Base-by-base conservation (phyloP, 345 rosid species). In the Angophora floribunda region DNA sequence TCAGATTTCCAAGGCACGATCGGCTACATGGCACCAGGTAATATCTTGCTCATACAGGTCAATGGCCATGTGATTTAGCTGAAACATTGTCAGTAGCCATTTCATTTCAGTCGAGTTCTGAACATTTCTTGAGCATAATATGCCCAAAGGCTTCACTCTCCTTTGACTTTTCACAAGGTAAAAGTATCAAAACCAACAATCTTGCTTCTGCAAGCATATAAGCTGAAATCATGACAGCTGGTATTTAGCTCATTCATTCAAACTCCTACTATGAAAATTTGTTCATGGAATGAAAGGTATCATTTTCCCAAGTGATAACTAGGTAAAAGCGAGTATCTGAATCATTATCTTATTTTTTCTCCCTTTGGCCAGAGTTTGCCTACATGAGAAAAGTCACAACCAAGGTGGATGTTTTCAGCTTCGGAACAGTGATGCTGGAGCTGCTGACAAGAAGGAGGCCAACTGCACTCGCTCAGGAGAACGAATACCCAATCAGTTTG, bases 11-110 rank as follows among this genome's bases (percentile, higher is more conserved):
- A 95, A 88, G 99, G 99, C 93, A 97, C 99, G 10, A 92, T 96
- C 30, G 99, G 99, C 88, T 97, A 97, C 94, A 85, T 97, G 91
- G 99, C 99, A 88, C 99, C 99, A 89, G 99, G 99, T 97, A 93
- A 86, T 28, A 1, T 75, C 84, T 41, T 19, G 28, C 82, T 41
- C 84, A 10, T 19, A 75, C 49, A 85, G 52, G 57, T 15, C 82
- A 16, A 70, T 70, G 82, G 16, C 82, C 53, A 24, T 49, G 86
- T 51, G 30, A 45, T 84, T 51, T 45, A 45, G 30, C 41, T 1
- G 14, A 84, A 84, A 49, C 86, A 24, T 47, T 21, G 0, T 21
- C 13, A 84, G 1, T 47, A 49, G 19, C 3, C 53, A 51, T 24
- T 26, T 47, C 86, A 24, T 16, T 47, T 84, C 4, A 5, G 36